Evolutionary conservation across 139 green algal species (phyloP).

Genomic region (Zygnema cylindricum): DNA sequence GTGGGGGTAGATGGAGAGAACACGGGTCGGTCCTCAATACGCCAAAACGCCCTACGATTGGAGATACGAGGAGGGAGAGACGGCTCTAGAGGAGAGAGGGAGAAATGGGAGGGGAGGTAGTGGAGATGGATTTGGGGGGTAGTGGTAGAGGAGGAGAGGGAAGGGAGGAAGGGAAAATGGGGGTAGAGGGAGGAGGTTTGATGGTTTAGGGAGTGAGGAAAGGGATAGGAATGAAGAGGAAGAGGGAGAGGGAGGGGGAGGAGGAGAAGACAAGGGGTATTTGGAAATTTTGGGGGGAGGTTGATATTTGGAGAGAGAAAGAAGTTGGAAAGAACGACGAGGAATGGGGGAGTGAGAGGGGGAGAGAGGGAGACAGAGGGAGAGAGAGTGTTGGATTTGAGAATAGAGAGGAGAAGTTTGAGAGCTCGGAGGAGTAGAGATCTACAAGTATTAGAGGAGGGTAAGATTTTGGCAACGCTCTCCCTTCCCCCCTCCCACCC

Average conservation of each 20-base stretch:
- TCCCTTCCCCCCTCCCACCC: no score
- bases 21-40: no score
- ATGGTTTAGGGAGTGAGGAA: constrained; percentile 6
- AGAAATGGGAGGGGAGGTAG: neutral
- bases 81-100: neutral
- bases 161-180: neutral
- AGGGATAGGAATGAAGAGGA: neutral
- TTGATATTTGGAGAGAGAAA: neutral
- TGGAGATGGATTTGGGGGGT: neutral
- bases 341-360: neutral
- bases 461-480: neutral
- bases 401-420: neutral
- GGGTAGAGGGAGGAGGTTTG: neutral
- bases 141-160: neutral
- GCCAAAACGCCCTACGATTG: no score
- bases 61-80: no score
- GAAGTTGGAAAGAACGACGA: neutral
- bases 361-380: neutral
- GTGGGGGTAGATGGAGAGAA: no score
- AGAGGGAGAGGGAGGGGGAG: neutral
- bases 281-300: neutral
- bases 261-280: neutral
- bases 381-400: neutral
- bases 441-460: neutral
- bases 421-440: neutral